A percentile compares a stretch with the other conserved stretches of the same genome.
These are phyloP conservation scores for Malassezia dermatis DNA, from an alignment of 1,284 basidiomycete species.

Conservation along the genomic window DNA sequence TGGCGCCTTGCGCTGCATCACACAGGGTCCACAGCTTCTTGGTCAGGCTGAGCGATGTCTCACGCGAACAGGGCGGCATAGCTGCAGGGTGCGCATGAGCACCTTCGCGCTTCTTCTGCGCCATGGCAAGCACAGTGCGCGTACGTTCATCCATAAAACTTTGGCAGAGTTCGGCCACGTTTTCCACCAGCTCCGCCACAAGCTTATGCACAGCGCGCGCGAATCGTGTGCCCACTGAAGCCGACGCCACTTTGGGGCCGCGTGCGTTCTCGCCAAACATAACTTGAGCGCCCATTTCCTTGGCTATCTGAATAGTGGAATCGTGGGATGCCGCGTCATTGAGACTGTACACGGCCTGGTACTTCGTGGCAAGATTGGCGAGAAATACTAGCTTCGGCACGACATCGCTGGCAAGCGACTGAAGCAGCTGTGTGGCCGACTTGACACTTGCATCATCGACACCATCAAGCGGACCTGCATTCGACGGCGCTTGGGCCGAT, in stretches of 20 bases:
- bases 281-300: conserved; percentile 27
- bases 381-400: conserved; percentile 36
- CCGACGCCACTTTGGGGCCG: conserved; percentile 20
- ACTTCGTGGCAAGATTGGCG: conserved; percentile 32
- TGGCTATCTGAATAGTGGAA: conserved; percentile 18
- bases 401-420: conserved; percentile 25
- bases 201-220: conserved; percentile 24
- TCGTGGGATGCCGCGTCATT: conserved; percentile 4
- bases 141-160: conserved; percentile 30
- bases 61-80: neutral
- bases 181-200: conserved; percentile 23
- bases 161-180: conserved; percentile 31
- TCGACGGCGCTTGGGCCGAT: neutral
- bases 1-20: conserved; percentile 1
- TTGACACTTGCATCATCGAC: conserved; percentile 28
- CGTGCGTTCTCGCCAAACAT: conserved; percentile 25
- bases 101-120: conserved; percentile 22
- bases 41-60: conserved; percentile 4
- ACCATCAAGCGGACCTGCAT: conserved; percentile 20
- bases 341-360: conserved; percentile 12
- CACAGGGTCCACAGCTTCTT: conserved; percentile 12
- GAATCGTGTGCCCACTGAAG: conserved; percentile 27
- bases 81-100: neutral
- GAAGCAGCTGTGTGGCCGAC: conserved; percentile 26
- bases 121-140: conserved; percentile 22